phyloP scores from a whole-genome alignment of 2,329 filamentous ascomycete species.

The Fusarium sacchari region DNA sequence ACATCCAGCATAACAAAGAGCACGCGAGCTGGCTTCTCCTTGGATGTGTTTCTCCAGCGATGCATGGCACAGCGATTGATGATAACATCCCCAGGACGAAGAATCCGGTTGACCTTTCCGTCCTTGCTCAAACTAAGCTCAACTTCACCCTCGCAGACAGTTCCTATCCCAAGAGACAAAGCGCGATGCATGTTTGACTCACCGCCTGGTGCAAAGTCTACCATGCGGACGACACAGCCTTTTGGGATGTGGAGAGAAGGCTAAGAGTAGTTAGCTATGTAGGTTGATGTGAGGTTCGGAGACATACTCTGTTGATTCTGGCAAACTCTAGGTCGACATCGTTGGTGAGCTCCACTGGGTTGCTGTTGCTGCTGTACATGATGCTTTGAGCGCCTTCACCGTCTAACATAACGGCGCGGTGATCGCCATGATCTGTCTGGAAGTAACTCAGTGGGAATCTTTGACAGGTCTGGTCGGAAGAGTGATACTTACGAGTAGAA shows the following conservation, averaged over 20 bases:
- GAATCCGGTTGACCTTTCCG: not conserved
- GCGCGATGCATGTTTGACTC: not conserved
- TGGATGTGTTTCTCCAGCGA: not conserved
- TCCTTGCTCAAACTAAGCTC: not conserved
- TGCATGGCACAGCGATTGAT: not conserved
- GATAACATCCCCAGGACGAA: not conserved
- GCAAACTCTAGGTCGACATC: not conserved
- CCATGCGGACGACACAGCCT: not conserved
- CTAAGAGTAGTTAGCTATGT: not conserved
- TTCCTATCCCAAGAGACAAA: not conserved
- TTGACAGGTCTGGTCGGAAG: fast-evolving
- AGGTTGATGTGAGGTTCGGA: fast-evolving
- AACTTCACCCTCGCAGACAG: not conserved
- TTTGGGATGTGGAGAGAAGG: not conserved
- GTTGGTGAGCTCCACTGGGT: not conserved
- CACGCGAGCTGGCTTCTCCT: not conserved
- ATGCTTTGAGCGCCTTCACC: not conserved
- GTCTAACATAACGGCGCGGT: not conserved
- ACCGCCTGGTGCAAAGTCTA: not conserved
- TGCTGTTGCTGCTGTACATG: not conserved
- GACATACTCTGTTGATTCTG: not conserved
- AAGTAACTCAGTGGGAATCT: fast-evolving
- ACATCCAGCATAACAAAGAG: not conserved
- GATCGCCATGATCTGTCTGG: not conserved
- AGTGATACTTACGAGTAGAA: not conserved